A percentile compares a stretch with the other conserved stretches of the same genome.
phyloP scores from a whole-genome alignment of 2,329 filamentous ascomycete species.

The Fonsecaea multimorphosa region DNA sequence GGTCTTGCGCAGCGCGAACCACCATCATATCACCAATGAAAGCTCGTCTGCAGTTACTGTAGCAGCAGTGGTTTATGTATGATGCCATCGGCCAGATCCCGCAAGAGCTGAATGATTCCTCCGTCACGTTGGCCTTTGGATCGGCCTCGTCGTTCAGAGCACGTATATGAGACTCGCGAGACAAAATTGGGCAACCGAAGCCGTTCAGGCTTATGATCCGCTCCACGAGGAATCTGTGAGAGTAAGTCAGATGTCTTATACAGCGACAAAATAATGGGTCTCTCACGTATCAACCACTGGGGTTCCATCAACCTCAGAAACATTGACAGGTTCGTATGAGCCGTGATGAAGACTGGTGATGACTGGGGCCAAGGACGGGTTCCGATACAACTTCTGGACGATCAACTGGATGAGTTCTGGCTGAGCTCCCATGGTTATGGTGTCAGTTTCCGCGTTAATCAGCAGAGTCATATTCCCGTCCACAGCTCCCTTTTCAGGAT shows the following conservation, averaged over 20 bases:
- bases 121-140: background rate
- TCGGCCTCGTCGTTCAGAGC: background rate
- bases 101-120: background rate
- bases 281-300: background rate
- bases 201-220: background rate
- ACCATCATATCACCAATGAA: background rate
- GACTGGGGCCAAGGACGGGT: background rate
- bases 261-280: background rate
- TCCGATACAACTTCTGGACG: background rate
- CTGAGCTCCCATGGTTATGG: background rate
- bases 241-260: background rate
- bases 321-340: background rate
- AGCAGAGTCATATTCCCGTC: background rate
- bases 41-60: background rate
- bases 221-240: background rate
- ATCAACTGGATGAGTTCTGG: background rate
- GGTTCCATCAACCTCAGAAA: background rate
- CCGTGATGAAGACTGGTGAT: background rate
- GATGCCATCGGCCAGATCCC: background rate
- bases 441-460: background rate
- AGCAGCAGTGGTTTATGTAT: background rate
- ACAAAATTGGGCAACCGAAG: background rate
- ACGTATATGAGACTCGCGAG: background rate
- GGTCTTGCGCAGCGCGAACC: background rate
- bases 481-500: background rate